phyloP scores from a whole-genome alignment of 2,329 filamentous ascomycete species.

The Xylariaceae sp. region DNA sequence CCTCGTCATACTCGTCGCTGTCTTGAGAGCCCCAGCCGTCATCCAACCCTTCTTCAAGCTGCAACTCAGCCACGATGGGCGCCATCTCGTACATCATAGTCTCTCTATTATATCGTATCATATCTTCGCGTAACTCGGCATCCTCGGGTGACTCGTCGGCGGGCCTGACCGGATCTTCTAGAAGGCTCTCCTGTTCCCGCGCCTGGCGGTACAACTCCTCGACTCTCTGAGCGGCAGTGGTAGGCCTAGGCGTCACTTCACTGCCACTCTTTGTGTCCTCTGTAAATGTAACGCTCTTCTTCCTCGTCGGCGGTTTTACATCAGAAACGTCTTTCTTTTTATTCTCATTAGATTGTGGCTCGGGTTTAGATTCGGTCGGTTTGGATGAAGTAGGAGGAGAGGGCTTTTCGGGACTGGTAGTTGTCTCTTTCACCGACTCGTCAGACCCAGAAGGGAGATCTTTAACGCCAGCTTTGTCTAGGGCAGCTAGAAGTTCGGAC shows the following conservation, averaged over 20 bases:
- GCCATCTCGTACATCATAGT: slow-evolving; percentile 71
- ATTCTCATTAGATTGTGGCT: neutral
- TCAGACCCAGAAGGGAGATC: slow-evolving; percentile 30
- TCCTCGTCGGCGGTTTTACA: slow-evolving; percentile 12
- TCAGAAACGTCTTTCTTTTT: slow-evolving; percentile 8
- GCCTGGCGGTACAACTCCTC: slow-evolving; percentile 54
- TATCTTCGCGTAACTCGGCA: slow-evolving; percentile 72
- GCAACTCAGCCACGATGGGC: slow-evolving; percentile 84
- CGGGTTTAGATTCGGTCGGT: neutral
- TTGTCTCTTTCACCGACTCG: slow-evolving; percentile 27
- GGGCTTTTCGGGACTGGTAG: slow-evolving; percentile 16
- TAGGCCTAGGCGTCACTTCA: slow-evolving; percentile 29
- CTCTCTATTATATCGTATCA: slow-evolving; percentile 72
- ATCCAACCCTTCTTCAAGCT: slow-evolving; percentile 67
- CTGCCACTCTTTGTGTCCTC: slow-evolving; percentile 51
- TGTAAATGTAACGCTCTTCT: slow-evolving; percentile 58
- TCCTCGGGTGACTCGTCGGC: slow-evolving; percentile 76
- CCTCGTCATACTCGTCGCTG: slow-evolving; percentile 42
- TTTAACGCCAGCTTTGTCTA: slow-evolving; percentile 71
- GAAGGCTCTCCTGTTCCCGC: slow-evolving; percentile 47
- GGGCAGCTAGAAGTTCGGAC: slow-evolving; percentile 61
- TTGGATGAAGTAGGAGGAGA: slow-evolving; percentile 11
- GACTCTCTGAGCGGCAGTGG: slow-evolving; percentile 43
- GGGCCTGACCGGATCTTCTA: slow-evolving; percentile 55
- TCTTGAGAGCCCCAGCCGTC: slow-evolving; percentile 44